Percentiles rank a stretch among this genome's conserved stretches.
Evolutionary conservation across 2,329 filamentous ascomycete genomes (phyloP).

Genomic region (Fusarium sp.): DNA sequence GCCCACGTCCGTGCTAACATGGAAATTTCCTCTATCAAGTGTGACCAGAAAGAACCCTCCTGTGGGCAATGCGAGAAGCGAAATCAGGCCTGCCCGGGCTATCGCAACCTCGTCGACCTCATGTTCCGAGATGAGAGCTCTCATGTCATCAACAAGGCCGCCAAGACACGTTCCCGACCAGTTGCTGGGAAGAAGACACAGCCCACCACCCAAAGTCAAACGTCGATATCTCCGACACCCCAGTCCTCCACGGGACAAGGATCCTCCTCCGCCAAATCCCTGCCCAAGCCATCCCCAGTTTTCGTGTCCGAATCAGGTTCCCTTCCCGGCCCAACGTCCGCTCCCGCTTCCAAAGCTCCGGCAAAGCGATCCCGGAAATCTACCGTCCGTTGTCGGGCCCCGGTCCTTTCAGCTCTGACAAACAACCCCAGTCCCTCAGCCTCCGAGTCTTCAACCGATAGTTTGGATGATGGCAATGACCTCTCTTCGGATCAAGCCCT

Average conservation of each 20-base stretch:
- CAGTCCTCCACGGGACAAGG: conserved; percentile 5
- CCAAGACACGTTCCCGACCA: conserved; percentile 45
- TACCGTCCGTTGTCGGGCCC: conserved; percentile 16
- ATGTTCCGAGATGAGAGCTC: conserved; percentile 69
- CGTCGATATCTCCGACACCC: conserved; percentile 31
- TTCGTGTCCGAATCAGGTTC: conserved; percentile 11
- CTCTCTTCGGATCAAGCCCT: conserved; percentile 30
- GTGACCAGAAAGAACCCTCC: conserved; percentile 61
- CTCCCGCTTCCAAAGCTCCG: conserved; percentile 3
- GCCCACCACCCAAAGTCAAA: conserved; percentile 20
- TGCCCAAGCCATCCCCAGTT: conserved; percentile 12
- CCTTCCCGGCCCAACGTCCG: not conserved
- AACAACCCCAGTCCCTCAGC: conserved; percentile 38
- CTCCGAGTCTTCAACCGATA: conserved; percentile 35
- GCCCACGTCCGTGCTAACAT: conserved; percentile 7
- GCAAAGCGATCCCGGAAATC: conserved; percentile 24
- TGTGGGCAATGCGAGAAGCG: conserved; percentile 67
- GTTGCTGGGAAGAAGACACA: conserved; percentile 38
- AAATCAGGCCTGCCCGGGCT: conserved; percentile 63
- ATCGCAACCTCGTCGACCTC: conserved; percentile 65
- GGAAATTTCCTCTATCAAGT: conserved; percentile 49
- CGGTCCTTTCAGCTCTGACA: conserved; percentile 40
- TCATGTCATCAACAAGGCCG: conserved; percentile 65
- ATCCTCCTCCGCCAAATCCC: not conserved
- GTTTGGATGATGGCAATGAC: conserved; percentile 24